Conservation (phyloP, 768 basidiomycete species). For the Amyloporia xantha region DNA sequence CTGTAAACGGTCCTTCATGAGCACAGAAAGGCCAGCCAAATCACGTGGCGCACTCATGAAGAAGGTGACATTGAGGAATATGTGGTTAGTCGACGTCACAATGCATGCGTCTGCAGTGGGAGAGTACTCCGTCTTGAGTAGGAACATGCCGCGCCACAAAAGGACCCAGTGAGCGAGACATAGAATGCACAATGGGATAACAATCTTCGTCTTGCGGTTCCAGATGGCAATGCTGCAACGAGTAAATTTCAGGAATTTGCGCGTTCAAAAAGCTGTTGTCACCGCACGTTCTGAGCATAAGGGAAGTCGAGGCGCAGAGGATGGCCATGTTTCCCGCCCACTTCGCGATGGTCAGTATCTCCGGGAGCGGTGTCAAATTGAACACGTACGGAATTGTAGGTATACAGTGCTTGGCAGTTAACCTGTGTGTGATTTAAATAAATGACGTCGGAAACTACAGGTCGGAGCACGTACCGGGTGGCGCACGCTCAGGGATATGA, state of each 20-base stretch:
- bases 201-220: constrained; percentile 49
- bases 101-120: constrained; percentile 34
- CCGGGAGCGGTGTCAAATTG: background rate
- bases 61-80: constrained; percentile 56
- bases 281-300: constrained; percentile 64
- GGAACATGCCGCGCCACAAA: constrained; percentile 64
- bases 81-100: constrained; percentile 46
- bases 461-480: constrained; percentile 41
- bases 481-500: constrained; percentile 49
- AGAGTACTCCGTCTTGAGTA: constrained; percentile 53
- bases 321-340: constrained; percentile 62
- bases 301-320: constrained; percentile 56
- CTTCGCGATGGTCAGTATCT: constrained; percentile 23
- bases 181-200: constrained; percentile 44
- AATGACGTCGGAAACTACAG: background rate
- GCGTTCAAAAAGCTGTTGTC: background rate
- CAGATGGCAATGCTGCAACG: constrained; percentile 57
- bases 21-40: constrained; percentile 1
- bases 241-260: constrained; percentile 8
- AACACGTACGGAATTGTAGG: constrained; percentile 54
- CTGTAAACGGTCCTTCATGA: constrained; percentile 27
- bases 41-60: constrained; percentile 52
- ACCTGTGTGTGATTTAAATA: constrained; percentile 30
- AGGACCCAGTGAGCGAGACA: constrained; percentile 61
- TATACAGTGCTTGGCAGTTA: constrained; percentile 61